These are phyloP conservation scores for Pyrus pyrifolia DNA, from an alignment of 306 rosid genomes.

Conservation along the genomic window DNA sequence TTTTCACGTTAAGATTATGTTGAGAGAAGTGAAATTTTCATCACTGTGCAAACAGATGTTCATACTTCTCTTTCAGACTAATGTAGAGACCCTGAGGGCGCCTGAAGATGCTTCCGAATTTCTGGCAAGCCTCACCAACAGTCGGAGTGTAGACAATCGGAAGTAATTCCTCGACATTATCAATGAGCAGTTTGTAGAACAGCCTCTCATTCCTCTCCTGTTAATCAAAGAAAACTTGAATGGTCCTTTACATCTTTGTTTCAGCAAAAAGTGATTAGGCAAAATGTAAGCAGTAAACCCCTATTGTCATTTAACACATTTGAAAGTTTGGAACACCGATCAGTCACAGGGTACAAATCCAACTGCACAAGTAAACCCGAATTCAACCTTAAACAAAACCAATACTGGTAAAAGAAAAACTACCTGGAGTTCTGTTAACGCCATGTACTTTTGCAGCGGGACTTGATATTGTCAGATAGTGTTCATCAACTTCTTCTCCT, in stretches of 20 bases:
- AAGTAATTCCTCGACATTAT: conserved; percentile 81
- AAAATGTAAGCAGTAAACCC: too few species aligned
- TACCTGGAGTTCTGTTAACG: conserved; percentile 96
- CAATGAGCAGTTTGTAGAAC: conserved; percentile 77
- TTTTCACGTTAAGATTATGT: neutral
- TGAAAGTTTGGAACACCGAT: neutral
- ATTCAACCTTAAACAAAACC: neutral
- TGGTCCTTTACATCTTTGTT: neutral
- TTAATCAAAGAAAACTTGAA: conserved; percentile 9
- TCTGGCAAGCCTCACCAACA: conserved; percentile 96
- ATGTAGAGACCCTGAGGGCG: conserved; percentile 99
- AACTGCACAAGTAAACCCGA: neutral
- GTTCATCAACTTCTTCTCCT: conserved; percentile 74
- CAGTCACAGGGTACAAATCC: neutral
- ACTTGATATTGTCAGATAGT: conserved; percentile 64
- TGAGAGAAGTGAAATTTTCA: neutral
- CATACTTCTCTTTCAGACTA: conserved; percentile 89
- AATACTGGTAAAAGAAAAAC: neutral
- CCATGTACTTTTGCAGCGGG: conserved; percentile 75
- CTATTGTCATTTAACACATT: neutral
- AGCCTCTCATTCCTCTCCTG: conserved; percentile 93
- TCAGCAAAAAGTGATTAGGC: too few species aligned
- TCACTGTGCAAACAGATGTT: neutral
- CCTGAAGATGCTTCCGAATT: conserved; percentile 88
- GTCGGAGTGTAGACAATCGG: conserved; percentile 90